A percentile compares a stretch with the other conserved stretches of the same genome.
These are phyloP conservation scores for Gardenia jasminoides DNA, from an alignment of 257 asterid genomes.

Conservation along the genomic window DNA sequence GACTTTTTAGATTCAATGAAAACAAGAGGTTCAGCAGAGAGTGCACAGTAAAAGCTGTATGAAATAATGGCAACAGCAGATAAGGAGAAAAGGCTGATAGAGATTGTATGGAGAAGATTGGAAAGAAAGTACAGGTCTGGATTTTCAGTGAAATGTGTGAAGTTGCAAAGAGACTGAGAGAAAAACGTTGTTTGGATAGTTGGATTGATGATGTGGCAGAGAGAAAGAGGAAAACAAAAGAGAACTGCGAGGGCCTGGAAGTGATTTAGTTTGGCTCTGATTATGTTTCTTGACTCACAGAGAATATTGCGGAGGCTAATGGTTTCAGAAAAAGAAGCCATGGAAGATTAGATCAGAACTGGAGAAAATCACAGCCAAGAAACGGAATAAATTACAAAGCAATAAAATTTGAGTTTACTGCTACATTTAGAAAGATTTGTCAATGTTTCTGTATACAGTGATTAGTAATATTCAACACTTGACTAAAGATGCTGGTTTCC, in stretches of 20 bases:
- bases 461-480: not conserved
- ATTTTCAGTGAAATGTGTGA: constrained; percentile 21
- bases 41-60: constrained; percentile 39
- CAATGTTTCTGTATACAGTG: not conserved
- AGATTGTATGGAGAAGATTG: constrained; percentile 24
- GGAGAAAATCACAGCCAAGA: not conserved
- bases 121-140: not conserved
- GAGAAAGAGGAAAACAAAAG: constrained; percentile 54
- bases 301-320: constrained; percentile 49
- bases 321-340: constrained; percentile 17
- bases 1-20: constrained; percentile 42
- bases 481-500: not conserved
- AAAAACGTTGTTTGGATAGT: constrained; percentile 22
- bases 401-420: no score
- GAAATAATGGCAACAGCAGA: constrained; percentile 45
- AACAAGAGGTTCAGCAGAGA: constrained; percentile 36
- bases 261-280: constrained; percentile 48
- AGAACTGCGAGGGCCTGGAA: constrained; percentile 45
- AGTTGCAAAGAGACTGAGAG: not conserved
- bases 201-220: constrained; percentile 37
- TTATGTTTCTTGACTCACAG: constrained; percentile 44
- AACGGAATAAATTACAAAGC: not conserved
- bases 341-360: constrained; percentile 6
- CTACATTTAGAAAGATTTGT: no score
- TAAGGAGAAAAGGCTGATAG: not conserved